These are phyloP conservation scores for Beauveria pseudobassiana DNA, from an alignment of 2,329 filamentous ascomycete genomes.

Conservation along the genomic window DNA sequence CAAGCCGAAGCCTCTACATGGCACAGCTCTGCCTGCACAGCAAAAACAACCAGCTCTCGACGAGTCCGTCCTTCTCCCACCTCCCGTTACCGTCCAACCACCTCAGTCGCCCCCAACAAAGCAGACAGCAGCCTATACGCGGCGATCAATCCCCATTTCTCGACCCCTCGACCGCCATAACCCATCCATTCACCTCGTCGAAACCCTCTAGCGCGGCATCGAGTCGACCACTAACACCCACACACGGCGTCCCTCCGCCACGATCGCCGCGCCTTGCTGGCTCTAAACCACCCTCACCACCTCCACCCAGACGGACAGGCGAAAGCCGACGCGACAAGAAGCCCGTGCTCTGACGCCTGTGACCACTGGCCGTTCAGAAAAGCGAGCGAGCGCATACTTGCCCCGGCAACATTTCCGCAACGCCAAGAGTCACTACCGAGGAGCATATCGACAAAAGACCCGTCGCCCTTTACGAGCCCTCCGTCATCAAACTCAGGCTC, in stretches of 20 bases:
- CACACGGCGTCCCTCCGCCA: constrained; percentile 26
- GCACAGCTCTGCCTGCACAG: neutral
- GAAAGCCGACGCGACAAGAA: constrained; percentile 48
- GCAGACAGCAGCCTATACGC: constrained; percentile 24
- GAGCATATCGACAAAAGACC: constrained; percentile 26
- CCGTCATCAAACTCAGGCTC: constrained; percentile 58
- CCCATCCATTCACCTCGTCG: constrained; percentile 34
- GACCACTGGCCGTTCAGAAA: neutral
- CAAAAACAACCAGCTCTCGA: constrained; percentile 19
- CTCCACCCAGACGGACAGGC: constrained; percentile 54
- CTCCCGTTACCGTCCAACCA: constrained; percentile 61
- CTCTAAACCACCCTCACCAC: constrained; percentile 53
- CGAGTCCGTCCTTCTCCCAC: constrained; percentile 36
- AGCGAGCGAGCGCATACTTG: constrained; percentile 21
- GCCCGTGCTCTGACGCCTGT: constrained; percentile 9
- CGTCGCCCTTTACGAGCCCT: constrained; percentile 82
- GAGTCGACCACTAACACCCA: constrained; percentile 48
- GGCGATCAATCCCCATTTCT: constrained; percentile 39
- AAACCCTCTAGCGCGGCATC: constrained; percentile 43
- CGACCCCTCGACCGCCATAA: constrained; percentile 37
- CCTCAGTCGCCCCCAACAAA: constrained; percentile 57
- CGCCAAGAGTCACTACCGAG: constrained; percentile 23
- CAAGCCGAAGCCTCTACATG: constrained; percentile 26
- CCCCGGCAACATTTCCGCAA: constrained; percentile 39
- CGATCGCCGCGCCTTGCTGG: constrained; percentile 39